A percentile compares a stretch with the other conserved stretches of the same genome.
Evolutionary conservation across 75 land plant species (phyloP).

Genomic region (Pseudotsuga menziesii): DNA sequence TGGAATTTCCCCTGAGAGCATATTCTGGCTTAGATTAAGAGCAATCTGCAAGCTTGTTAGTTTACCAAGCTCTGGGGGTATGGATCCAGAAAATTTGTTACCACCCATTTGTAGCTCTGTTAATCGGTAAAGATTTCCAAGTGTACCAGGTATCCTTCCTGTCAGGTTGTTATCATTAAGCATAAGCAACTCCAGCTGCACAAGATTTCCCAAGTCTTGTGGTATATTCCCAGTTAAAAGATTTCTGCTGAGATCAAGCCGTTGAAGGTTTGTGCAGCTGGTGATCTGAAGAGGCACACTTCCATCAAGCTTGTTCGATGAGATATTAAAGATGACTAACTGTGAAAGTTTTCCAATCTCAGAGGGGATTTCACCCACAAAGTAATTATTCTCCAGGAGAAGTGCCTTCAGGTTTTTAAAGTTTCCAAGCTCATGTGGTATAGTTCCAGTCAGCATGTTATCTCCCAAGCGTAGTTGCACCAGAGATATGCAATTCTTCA

Average conservation of each 20-base stretch:
- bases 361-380: conserved; percentile 42
- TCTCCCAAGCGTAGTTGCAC: conserved; percentile 57
- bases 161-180: conserved; percentile 64
- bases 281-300: conserved; percentile 46
- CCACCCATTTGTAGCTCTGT: conserved; percentile 79
- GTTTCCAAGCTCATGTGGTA: conserved; percentile 48
- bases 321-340: conserved; percentile 55
- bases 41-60: conserved; percentile 64
- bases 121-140: conserved; percentile 60
- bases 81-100: conserved; percentile 52
- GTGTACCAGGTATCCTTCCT: conserved; percentile 51
- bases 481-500: conserved; percentile 49
- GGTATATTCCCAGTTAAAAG: conserved; percentile 43
- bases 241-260: conserved; percentile 63
- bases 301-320: conserved; percentile 58
- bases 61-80: conserved; percentile 57
- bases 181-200: conserved; percentile 45
- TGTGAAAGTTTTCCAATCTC: conserved; percentile 56
- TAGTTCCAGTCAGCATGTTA: conserved; percentile 65
- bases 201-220: conserved; percentile 52
- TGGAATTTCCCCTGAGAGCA: conserved; percentile 62
- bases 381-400: conserved; percentile 42
- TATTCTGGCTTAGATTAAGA: conserved; percentile 61
- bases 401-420: conserved; percentile 59
- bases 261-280: conserved; percentile 45